Percentiles rank a stretch among this genome's conserved stretches.
phyloP scores from a whole-genome alignment of 257 asterid genomes.

The Cinchona pubescens region DNA sequence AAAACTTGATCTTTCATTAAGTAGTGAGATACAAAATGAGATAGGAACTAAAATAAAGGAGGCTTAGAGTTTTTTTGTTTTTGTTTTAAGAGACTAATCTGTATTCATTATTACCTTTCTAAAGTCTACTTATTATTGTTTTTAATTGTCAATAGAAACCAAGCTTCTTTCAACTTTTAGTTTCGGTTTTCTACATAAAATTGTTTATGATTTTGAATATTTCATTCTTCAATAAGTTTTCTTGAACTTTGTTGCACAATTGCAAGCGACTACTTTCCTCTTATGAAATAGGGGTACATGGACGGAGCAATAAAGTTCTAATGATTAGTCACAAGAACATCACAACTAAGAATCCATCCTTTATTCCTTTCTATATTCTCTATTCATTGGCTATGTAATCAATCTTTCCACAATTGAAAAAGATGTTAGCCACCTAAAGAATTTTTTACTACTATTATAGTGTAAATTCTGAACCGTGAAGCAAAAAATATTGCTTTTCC shows the following conservation, averaged over 20 bases:
- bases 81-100: too few species aligned
- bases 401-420: background rate
- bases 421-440: background rate
- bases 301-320: background rate
- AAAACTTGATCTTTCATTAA: too few species aligned
- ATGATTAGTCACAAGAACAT: background rate
- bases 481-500: background rate
- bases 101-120: too few species aligned
- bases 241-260: background rate
- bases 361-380: background rate
- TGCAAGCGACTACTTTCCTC: too few species aligned
- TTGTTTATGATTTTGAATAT: background rate
- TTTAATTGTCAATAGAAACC: background rate
- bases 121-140: background rate
- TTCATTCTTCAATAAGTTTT: background rate
- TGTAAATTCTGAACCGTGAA: background rate
- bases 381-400: background rate
- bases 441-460: background rate
- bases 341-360: background rate
- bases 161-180: background rate
- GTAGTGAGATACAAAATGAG: too few species aligned
- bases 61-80: too few species aligned
- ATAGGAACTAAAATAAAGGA: too few species aligned
- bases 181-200: background rate
- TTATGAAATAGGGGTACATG: background rate